Evolutionary conservation across 805 yeast genomes (phyloP).

Genomic region (Wickerhamiella azymoides): DNA sequence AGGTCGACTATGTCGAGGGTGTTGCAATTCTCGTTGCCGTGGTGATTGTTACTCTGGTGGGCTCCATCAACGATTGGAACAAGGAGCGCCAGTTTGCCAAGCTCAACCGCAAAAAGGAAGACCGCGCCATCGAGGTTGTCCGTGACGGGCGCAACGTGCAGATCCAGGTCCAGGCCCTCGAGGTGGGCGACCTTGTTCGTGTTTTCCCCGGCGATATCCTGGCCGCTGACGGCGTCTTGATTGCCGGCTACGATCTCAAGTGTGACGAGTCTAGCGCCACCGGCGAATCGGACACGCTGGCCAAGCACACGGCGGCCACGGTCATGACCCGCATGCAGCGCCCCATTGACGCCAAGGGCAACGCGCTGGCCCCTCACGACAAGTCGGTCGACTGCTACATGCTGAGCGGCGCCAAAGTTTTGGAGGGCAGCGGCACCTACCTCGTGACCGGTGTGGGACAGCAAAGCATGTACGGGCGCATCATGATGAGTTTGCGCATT

Average conservation of each 20-base stretch:
- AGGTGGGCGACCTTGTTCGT: conserved; percentile 74
- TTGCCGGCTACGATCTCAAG: conserved; percentile 56
- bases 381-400: conserved; percentile 61
- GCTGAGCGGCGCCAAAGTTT: conserved; percentile 79
- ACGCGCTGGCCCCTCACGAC: conserved; percentile 20
- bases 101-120: conserved; percentile 77
- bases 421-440: conserved; percentile 77
- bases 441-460: conserved; percentile 83
- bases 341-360: conserved; percentile 24
- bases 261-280: conserved; percentile 89
- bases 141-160: conserved; percentile 56
- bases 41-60: conserved; percentile 77
- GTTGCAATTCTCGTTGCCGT: conserved; percentile 93
- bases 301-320: conserved; percentile 43
- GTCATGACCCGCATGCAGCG: conserved; percentile 21
- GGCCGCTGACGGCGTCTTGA: conserved; percentile 73
- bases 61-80: conserved; percentile 92
- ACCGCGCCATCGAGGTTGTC: conserved; percentile 61
- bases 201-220: conserved; percentile 90
- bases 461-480: conserved; percentile 81
- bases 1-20: conserved; percentile 98
- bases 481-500: conserved; percentile 62
- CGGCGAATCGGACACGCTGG: conserved; percentile 81
- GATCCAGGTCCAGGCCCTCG: conserved; percentile 56
- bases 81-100: conserved; percentile 87